A percentile compares a stretch with the other conserved stretches of the same genome.
These are phyloP conservation scores for Psilocybe sp. DNA, from an alignment of 768 basidiomycete genomes.

Conservation along the genomic window DNA sequence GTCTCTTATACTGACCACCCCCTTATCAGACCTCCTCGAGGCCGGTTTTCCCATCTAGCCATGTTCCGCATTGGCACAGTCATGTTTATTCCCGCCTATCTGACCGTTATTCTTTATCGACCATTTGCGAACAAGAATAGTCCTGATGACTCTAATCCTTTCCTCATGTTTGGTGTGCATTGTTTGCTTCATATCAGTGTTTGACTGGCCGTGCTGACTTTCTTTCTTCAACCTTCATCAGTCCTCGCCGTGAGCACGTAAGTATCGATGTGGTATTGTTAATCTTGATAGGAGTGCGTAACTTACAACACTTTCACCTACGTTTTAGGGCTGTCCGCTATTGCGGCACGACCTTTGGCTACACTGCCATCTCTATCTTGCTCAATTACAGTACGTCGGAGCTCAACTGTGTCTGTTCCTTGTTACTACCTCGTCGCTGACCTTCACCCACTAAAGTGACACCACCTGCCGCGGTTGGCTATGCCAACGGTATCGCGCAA, in stretches of 20 bases:
- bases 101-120: conserved; percentile 74
- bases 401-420: not conserved
- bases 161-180: conserved; percentile 77
- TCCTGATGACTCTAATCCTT: conserved; percentile 61
- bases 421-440: not conserved
- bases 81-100: conserved; percentile 88
- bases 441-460: conserved; percentile 58
- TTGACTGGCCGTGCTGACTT: conserved; percentile 3
- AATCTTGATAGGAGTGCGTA: conserved; percentile 1
- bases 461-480: conserved; percentile 82
- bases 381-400: conserved; percentile 70
- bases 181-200: conserved; percentile 3
- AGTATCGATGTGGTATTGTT: conserved; percentile 20
- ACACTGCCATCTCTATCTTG: conserved; percentile 87
- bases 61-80: conserved; percentile 90
- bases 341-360: conserved; percentile 85
- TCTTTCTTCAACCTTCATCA: conserved; percentile 25
- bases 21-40: conserved; percentile 63
- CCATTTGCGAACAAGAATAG: conserved; percentile 64
- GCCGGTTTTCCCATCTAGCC: conserved; percentile 78
- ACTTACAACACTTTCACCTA: not conserved
- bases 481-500: conserved; percentile 95
- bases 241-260: conserved; percentile 81
- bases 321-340: conserved; percentile 73
- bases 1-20: conserved; percentile 4